Evolutionary conservation across 768 basidiomycete genomes (phyloP), one percentile per base, ranked within the genome.

Genomic region (Rhizopogon roseolus): DNA sequence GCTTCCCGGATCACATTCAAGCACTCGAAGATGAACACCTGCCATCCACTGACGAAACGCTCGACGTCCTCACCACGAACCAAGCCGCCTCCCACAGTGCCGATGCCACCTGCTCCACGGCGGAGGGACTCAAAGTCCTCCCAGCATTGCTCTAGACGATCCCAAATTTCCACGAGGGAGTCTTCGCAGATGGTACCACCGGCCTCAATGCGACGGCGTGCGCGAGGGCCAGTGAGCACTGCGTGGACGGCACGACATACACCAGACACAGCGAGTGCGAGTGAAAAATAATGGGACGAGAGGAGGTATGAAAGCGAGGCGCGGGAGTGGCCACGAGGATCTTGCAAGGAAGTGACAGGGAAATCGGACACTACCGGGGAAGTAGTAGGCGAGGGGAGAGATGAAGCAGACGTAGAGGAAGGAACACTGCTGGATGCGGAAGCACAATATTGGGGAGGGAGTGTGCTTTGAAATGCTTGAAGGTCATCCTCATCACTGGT

Each of bases 11-110:
- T 88, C 59, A 92, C 80, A 67, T 94, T 94, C 66, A 93, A 80
- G 66, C 89, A 92, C 69, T 95, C 91, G 60, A 96, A 96, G 57
- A 95, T 85, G 70, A 90, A 93, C 52, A 93, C 86, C 80, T 90
- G 88, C 93, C 93, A 96, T 34, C 86, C 85, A 62, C 88, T 85
- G 42, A 86, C 84, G 64, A 89, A 94, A 54, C 85, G 70, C 51
- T 81, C 78, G 34, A 81, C 68, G 50, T 85, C 84, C 57, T 82
- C 81, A 6, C 68, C 63, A 9, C 77, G 73, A 32, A 80, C 56
- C 25, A 69, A 53, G 28, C 60, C 65, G 28, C 63, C 61, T 32
- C 66, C 65, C 6, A 72, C 66, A 16, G 66, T 60, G 41, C 78
- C 76, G 36, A 78, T 69, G 45, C 76, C 75, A 28, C 70, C 66